Evolutionary conservation across 2,329 filamentous ascomycete genomes (phyloP), one percentile per base, ranked within the genome.

Genomic region (Hypoxylon sp.): DNA sequence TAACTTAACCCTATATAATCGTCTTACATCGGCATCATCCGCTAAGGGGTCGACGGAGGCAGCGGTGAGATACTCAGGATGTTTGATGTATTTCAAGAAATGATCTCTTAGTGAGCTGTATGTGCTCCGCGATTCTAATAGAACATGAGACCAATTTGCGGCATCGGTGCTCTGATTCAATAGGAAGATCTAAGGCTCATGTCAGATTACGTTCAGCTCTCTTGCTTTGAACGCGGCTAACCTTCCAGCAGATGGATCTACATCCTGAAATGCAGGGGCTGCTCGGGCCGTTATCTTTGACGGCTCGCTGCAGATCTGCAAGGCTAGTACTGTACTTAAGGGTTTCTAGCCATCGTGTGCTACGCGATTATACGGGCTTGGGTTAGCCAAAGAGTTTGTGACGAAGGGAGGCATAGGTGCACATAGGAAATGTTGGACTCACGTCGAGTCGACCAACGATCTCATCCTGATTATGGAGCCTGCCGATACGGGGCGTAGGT

Each of bases 181-280:
- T 50, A 98, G 83, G 78, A 98, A 97, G 39, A 88, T 88, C 93
- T 95, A 73, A 65, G 69, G 69, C 46, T 31, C 10, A n/a, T 32
- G 31, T 61, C 35, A 60, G 52, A n/a, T 57, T 31, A 2, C 6
- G 27, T 13, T 55, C 17, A 6, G 27, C 15, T 6, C 27, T 24
- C 6, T 51, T 15, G 24, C n/a, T 59, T 27, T 21, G 42, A 63
- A 58, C 42, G 27, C 31, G 10, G 68, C 60, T 74, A 77, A 91
- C 92, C 88, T 97, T 98, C 95, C 95, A 98, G 80, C 92, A 97
- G 39, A 97, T 87, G 2, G 95, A 98, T 62, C 94, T 89, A 71
- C 94, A 88, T 13, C 93, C 93, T 51, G 89, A 84, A 58, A 89
- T 82, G 77, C 91, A 93, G 53, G 91, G 89, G 74, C 87, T 92